A percentile compares a stretch with the other conserved stretches of the same genome.
These are phyloP conservation scores for Dendrocalamus latiflorus DNA, from an alignment of 202 grass and related monocot genomes.

Conservation along the genomic window DNA sequence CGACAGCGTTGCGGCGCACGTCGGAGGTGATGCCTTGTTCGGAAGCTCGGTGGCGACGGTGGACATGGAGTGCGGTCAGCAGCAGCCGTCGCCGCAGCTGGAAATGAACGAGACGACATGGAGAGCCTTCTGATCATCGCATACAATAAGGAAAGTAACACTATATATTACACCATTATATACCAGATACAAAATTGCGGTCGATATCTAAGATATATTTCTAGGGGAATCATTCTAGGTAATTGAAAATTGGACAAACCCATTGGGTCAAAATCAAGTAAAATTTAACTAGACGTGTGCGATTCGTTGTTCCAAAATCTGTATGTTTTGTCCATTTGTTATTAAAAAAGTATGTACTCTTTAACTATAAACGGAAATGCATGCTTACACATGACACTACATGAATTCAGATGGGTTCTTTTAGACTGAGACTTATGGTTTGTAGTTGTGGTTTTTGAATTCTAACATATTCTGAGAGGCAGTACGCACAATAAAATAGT, in stretches of 20 bases:
- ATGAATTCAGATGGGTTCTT: too few species aligned
- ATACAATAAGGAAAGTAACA: background rate
- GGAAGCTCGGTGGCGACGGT: slow-evolving; percentile 18
- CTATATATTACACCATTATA: background rate
- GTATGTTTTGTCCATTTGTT: background rate
- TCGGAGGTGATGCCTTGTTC: slow-evolving; percentile 25
- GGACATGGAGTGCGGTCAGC: slow-evolving; percentile 37
- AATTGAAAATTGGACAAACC: slow-evolving; percentile 17
- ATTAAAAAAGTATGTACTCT: background rate
- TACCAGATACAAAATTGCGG: background rate
- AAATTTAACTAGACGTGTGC: background rate
- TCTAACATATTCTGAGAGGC: too few species aligned
- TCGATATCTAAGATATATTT: background rate
- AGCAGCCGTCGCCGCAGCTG: slow-evolving; percentile 15
- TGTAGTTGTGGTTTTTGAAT: too few species aligned
- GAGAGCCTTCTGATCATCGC: slow-evolving; percentile 37
- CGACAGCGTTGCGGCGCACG: background rate
- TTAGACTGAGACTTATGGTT: too few species aligned
- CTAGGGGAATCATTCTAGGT: background rate
- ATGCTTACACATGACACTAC: too few species aligned
- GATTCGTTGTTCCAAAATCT: background rate
- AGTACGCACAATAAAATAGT: too few species aligned
- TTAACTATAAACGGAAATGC: too few species aligned
- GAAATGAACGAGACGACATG: slow-evolving; percentile 37
- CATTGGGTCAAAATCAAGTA: background rate